Conservation (phyloP, 2,329 filamentous ascomycete genomes). For the Microcera coccophila region DNA sequence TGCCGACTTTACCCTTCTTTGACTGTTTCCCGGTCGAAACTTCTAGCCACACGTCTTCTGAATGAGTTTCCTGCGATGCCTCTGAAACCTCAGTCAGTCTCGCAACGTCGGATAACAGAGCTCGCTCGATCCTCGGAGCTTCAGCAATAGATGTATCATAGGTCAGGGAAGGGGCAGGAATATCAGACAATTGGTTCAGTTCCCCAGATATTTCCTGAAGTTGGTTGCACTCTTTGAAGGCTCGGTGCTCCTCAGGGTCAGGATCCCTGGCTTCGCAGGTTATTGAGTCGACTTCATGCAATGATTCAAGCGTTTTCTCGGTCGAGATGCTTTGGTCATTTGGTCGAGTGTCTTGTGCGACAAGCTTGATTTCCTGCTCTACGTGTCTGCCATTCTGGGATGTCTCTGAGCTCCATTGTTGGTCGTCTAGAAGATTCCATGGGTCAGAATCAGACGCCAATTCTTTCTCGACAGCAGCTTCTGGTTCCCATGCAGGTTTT, state of each 20-base stretch:
- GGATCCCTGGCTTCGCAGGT: constrained; percentile 6
- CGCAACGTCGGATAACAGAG: neutral
- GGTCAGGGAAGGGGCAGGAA: neutral
- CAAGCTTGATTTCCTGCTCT: constrained; percentile 5
- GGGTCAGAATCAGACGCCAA: neutral
- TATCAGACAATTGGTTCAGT: neutral
- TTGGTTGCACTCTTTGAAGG: constrained; percentile 1
- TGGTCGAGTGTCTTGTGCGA: constrained; percentile 1
- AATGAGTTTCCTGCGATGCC: neutral
- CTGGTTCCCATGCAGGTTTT: neutral
- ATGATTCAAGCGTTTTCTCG: constrained; percentile 1
- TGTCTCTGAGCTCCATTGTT: constrained; percentile 5
- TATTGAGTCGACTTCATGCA: constrained; percentile 7
- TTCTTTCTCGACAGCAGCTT: constrained; percentile 2
- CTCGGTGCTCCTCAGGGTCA: constrained; percentile 2
- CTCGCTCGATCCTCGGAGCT: neutral
- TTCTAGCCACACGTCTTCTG: constrained; percentile 1
- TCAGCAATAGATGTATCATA: neutral
- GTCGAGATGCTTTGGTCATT: constrained; percentile 4
- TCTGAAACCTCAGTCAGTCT: neutral
- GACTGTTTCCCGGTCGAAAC: constrained; percentile 5
- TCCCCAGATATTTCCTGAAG: constrained; percentile 1
- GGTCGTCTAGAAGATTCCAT: constrained; percentile 4
- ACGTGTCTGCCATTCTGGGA: constrained; percentile 7
- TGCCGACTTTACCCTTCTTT: constrained; percentile 30